These are phyloP conservation scores for Puccinia coronata DNA, from an alignment of 1,284 basidiomycete genomes.

Conservation along the genomic window DNA sequence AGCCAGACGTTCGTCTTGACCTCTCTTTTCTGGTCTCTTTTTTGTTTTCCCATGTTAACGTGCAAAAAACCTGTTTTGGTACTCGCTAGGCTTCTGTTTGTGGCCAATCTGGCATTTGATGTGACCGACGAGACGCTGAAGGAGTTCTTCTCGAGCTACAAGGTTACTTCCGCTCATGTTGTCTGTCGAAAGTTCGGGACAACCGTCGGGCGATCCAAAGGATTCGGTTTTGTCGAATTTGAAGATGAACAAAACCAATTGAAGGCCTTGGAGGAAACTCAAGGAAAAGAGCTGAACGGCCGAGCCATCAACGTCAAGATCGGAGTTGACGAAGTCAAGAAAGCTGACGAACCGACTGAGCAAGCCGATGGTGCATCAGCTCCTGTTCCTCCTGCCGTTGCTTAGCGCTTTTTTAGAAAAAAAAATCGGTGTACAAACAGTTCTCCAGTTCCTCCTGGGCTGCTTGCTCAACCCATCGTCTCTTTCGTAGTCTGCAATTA, in stretches of 20 bases:
- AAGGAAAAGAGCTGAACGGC: slow-evolving; percentile 71
- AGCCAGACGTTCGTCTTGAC: slow-evolving; percentile 23
- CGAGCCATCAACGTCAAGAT: slow-evolving; percentile 53
- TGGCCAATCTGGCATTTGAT: slow-evolving; percentile 90
- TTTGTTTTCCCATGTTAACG: not conserved
- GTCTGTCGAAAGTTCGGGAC: slow-evolving; percentile 78
- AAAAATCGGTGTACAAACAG: slow-evolving; percentile 6
- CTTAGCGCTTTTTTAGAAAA: not conserved
- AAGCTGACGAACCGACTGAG: not conserved
- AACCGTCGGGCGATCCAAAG: slow-evolving; percentile 75
- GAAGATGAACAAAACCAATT: slow-evolving; percentile 77
- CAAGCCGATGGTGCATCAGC: not conserved
- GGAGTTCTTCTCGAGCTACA: slow-evolving; percentile 76
- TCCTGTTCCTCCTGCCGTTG: not conserved
- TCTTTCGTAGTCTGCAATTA: no score
- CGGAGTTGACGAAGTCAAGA: slow-evolving; percentile 50
- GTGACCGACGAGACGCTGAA: slow-evolving; percentile 77
- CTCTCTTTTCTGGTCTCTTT: not conserved
- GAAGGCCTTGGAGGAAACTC: slow-evolving; percentile 75
- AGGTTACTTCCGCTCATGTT: slow-evolving; percentile 78
- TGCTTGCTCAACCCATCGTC: no score
- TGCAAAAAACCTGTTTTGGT: not conserved
- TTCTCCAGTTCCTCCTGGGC: not conserved
- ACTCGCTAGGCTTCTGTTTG: slow-evolving; percentile 70
- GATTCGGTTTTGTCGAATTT: slow-evolving; percentile 91